A percentile compares a stretch with the other conserved stretches of the same genome.
phyloP scores from a whole-genome alignment of 2,329 filamentous ascomycete genomes.

The Ascochyta fabae region DNA sequence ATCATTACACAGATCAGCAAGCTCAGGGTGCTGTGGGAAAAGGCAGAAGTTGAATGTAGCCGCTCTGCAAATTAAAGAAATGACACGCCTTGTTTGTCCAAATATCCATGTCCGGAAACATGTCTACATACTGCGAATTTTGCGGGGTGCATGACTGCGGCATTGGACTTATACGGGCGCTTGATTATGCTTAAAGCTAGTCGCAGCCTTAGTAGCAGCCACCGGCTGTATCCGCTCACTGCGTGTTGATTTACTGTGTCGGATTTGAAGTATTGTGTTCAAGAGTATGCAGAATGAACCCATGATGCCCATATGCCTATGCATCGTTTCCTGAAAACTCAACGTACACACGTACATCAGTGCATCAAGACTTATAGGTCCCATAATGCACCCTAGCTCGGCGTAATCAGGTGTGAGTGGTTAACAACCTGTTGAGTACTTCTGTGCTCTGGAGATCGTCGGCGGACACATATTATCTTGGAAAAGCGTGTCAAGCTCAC shows the following conservation, averaged over 20 bases:
- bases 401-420: background rate
- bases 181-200: background rate
- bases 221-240: background rate
- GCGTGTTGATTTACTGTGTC: background rate
- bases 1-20: background rate
- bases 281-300: background rate
- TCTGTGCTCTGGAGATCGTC: too few relatives aligned
- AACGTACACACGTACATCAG: background rate
- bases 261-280: background rate
- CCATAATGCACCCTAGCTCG: background rate
- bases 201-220: background rate
- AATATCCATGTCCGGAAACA: background rate
- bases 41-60: background rate
- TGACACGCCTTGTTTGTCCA: background rate
- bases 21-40: background rate
- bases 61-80: background rate
- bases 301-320: background rate
- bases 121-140: background rate
- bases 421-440: background rate
- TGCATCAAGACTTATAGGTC: background rate
- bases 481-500: constrained; percentile 15
- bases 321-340: background rate
- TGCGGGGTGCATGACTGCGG: background rate
- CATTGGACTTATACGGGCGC: background rate
- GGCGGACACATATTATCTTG: background rate